Evolutionary conservation across 768 basidiomycete genomes (phyloP), one percentile per base, ranked within the genome.

Genomic region (Cystofilobasidium capitatum): DNA sequence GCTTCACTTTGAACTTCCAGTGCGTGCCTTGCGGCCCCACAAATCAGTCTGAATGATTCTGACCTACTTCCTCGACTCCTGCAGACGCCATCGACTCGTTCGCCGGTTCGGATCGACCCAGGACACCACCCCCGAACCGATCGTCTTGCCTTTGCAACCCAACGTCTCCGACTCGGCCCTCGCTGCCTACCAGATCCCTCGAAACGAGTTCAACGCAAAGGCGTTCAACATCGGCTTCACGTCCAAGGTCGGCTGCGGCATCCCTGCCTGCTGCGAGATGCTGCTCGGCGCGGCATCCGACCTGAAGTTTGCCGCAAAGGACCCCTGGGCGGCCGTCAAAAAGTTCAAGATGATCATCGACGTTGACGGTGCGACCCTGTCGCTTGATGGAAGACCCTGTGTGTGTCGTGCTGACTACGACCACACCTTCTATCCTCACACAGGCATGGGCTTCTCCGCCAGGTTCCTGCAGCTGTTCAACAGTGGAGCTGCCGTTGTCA

Each of bases 161-260:
- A 49, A 49, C 47, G n/a, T 49, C n/a, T 49, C 47, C 8, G 47
- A 49, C 14, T 49, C 47, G 3, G 4, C 47, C 13, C 47, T 49
- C 47, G 47, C n/a, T 22, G 47, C 29, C 3, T 49, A 13, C 24
- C 47, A 49, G 47, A 4, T 49, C 6, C 47, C 47, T 9, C 47
- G 47, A 3, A 49, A 49, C 24, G 47, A 49, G n/a, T 49, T 49
- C 47, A 49, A 49, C 47, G 3, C 7, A 10, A 22, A 13, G 10
- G 47, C 47, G 20, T 26, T 49, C 22, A 49, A 49, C 47, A 49
- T 49, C 24, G 47, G 47, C 47, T 49, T 49, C 47, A 49, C 47
- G 47, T 49, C 47, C 13, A 49, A 22, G n/a, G 47, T 49, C n/a
- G 47, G 47, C 47, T 49, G 47, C 47, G 47, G 47, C n/a, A 49